Evolutionary conservation across 2,329 filamentous ascomycete species (phyloP).

Genomic region (Metarhizium robertsii): DNA sequence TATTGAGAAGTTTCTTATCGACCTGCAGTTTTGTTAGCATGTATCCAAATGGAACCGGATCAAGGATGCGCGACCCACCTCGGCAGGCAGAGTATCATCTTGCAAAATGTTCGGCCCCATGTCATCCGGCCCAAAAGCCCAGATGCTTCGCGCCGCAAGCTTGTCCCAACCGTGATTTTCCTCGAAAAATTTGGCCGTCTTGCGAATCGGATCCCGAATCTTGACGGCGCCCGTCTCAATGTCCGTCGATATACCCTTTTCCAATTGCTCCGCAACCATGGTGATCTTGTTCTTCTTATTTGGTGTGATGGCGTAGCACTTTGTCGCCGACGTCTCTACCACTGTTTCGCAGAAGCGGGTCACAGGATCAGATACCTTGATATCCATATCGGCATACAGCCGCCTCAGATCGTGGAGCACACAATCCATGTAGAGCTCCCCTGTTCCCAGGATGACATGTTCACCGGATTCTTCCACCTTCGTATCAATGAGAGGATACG

Average conservation of each 20-base stretch:
- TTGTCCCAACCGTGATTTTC: constrained; percentile 97
- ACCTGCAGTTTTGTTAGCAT: constrained; percentile 39
- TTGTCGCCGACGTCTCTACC: constrained; percentile 92
- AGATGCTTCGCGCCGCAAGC: constrained; percentile 87
- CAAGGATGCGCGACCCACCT: constrained; percentile 38
- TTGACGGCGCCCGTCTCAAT: constrained; percentile 86
- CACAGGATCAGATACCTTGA: constrained; percentile 96
- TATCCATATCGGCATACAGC: constrained; percentile 97
- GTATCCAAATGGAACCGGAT: background rate
- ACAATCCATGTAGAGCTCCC: constrained; percentile 99
- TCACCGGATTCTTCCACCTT: constrained; percentile 98
- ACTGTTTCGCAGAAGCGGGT: constrained; percentile 97
- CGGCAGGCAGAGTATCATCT: constrained; percentile 89
- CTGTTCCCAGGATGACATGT: constrained; percentile 88
- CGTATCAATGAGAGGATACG: constrained; percentile 88
- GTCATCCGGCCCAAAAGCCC: constrained; percentile 96
- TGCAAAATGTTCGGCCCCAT: constrained; percentile 91
- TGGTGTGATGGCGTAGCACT: constrained; percentile 94
- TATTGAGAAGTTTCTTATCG: constrained; percentile 81
- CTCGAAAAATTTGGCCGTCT: constrained; percentile 94
- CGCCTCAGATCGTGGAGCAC: constrained; percentile 88
- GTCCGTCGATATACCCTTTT: constrained; percentile 88
- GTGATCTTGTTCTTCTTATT: constrained; percentile 99
- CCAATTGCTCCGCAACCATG: constrained; percentile 93
- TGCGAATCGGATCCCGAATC: constrained; percentile 86